phyloP scores from a whole-genome alignment of 2,329 filamentous ascomycete species.

The Fusarium nanum region DNA sequence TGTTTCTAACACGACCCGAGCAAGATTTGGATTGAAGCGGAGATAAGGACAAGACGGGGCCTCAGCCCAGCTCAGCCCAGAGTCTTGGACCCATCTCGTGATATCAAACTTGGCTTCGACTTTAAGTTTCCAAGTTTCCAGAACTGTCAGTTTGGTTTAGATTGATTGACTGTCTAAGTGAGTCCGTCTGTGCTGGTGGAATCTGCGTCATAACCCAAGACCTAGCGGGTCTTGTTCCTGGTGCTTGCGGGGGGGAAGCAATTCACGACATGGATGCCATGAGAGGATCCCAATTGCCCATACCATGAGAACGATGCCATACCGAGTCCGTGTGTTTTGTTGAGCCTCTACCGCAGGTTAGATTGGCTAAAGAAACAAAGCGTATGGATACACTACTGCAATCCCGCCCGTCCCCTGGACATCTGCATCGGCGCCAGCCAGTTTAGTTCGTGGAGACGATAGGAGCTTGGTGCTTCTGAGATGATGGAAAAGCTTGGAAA shows the following conservation, averaged over 20 bases:
- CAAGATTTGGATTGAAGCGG: background rate
- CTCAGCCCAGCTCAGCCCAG: background rate
- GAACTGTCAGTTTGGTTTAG: background rate
- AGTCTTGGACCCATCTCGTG: slow-evolving; percentile 1
- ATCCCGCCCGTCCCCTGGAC: slow-evolving; percentile 12
- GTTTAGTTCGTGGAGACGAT: slow-evolving; percentile 12
- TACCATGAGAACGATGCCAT: slow-evolving; percentile 2
- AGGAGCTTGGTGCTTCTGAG: background rate
- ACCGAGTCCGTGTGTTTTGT: slow-evolving; percentile 13
- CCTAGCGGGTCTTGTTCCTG: slow-evolving; percentile 22
- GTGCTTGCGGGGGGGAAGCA: slow-evolving; percentile 30
- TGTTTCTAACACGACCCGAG: background rate
- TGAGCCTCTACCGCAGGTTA: slow-evolving; percentile 9
- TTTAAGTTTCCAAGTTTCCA: slow-evolving; percentile 19
- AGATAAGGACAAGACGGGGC: background rate
- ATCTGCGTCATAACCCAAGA: slow-evolving; percentile 41
- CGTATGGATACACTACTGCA: slow-evolving; percentile 1
- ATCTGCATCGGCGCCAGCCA: slow-evolving; percentile 26
- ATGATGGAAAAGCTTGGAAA: slow-evolving; percentile 32
- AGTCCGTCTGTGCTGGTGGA: background rate
- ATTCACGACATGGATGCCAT: slow-evolving; percentile 18
- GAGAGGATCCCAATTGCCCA: slow-evolving; percentile 22
- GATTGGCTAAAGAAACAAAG: background rate
- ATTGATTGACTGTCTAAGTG: slow-evolving; percentile 1
- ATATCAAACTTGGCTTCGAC: slow-evolving; percentile 3